A percentile compares a stretch with the other conserved stretches of the same genome.
Evolutionary conservation across 2,329 filamentous ascomycete species (phyloP).

Genomic region (Aspergillus awamori): DNA sequence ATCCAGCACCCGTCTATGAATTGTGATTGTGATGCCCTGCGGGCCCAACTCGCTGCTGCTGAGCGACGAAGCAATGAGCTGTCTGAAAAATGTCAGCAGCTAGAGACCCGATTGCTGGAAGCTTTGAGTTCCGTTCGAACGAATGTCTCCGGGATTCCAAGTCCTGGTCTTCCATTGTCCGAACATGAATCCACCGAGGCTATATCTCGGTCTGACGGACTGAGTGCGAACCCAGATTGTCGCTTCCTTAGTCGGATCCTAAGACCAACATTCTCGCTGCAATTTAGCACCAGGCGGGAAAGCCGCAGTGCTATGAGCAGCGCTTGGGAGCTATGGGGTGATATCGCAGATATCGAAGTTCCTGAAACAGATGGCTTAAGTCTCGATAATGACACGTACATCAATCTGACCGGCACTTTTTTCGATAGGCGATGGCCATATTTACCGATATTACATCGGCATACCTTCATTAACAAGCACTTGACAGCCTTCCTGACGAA

Average conservation of each 20-base stretch:
- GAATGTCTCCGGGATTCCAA: neutral
- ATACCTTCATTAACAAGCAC: slow-evolving; percentile 21
- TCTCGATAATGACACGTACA: slow-evolving; percentile 3
- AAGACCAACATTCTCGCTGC: slow-evolving; percentile 6
- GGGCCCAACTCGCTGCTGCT: neutral
- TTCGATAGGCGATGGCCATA: slow-evolving; percentile 32
- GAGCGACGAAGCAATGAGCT: slow-evolving; percentile 4
- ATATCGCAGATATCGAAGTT: neutral
- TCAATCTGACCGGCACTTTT: slow-evolving; percentile 23
- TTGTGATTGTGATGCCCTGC: slow-evolving; percentile 7
- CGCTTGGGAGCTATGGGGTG: slow-evolving; percentile 20
- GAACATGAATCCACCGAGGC: neutral
- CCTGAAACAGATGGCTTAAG: neutral
- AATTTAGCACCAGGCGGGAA: neutral
- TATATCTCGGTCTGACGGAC: neutral
- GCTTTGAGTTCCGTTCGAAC: neutral
- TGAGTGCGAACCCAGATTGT: neutral
- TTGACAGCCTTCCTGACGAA: slow-evolving; percentile 6
- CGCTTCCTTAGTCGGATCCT: slow-evolving; percentile 5
- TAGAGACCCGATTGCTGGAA: neutral
- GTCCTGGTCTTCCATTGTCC: neutral
- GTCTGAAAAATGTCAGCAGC: neutral
- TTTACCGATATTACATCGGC: slow-evolving; percentile 27
- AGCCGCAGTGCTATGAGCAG: slow-evolving; percentile 17
- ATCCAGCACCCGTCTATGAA: neutral